Base-by-base conservation (phyloP, 805 yeast genomes). In the Limtongia smithiae region DNA sequence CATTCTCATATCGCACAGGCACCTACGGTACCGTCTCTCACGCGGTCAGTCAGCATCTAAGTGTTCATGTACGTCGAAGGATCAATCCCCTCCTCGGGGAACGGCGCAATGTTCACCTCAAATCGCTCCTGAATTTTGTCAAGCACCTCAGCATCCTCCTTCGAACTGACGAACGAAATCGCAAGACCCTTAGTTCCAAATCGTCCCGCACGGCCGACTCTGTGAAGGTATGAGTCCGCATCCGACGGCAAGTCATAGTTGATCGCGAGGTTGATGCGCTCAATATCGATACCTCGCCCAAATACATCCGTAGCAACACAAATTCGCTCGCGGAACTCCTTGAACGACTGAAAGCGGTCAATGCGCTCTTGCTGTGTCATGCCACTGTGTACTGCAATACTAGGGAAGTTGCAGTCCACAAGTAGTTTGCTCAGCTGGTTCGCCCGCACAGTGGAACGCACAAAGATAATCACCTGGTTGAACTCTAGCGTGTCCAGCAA, bases 201-300 rank as follows among this genome's bases (percentile, higher is more conserved):
- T 80, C 98, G 90, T 74, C 98, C 98, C 61, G 98, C 98, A 81
- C 98, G 89, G 68, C 98, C 98, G 57, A 91, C 98, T 77, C 98
- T 88, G 77, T 91, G 98, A 69, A 91, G 80, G 73, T 93, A 91
- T 73, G 93, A 97, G 72, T 91, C 97, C 58, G 97, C 96, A 31
- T 90, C 97, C 59, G 72, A 76, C 62, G 98, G 96, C 76, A 91
- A 75, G 73, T 91, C 98, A 72, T 91, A 91, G 78, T 91, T 93
- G 77, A 91, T 89, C 55, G 98, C 98, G 70, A 91, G 75, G 74
- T 91, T 91, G 73, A 91, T 91, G 76, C 98, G 88, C 79, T 91
- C 98, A 62, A 91, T 91, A 80, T 91, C 98, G 65, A 91, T 93
- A 77, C 98, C 98, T 79, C 98, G 89, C 68, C 98, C 98, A 60